Conservation (phyloP, 768 basidiomycete species). For the Pisolithus albus region DNA sequence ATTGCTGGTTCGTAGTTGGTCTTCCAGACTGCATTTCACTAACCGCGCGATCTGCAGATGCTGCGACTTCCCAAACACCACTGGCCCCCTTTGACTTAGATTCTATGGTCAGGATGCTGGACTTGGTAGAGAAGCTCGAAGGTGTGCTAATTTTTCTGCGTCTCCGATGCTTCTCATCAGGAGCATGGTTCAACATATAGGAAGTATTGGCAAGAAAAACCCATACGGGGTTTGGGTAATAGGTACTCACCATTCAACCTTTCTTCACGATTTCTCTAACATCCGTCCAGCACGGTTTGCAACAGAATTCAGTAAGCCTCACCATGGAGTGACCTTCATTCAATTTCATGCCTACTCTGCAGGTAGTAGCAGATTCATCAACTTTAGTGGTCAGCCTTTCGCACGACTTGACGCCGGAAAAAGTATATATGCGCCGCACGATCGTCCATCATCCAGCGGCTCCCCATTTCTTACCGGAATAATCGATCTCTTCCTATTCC, state of each 20-base stretch:
- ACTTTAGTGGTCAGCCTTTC: constrained; percentile 18
- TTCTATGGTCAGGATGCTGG: constrained; percentile 2
- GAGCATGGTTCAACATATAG: neutral
- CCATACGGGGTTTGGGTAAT: constrained; percentile 1
- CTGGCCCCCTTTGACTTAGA: constrained; percentile 7
- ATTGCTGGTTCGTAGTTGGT: constrained; percentile 15
- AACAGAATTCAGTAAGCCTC: constrained; percentile 33
- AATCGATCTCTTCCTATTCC: constrained; percentile 18
- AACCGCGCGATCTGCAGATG: neutral
- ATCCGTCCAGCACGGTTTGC: constrained; percentile 35
- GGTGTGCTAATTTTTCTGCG: neutral
- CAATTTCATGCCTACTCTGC: neutral
- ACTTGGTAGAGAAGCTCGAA: constrained; percentile 3
- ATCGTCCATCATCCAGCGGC: neutral
- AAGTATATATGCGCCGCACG: constrained; percentile 26
- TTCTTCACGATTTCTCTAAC: neutral
- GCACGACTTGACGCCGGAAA: constrained; percentile 41
- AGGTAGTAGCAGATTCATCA: constrained; percentile 24
- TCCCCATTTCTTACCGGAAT: constrained; percentile 7
- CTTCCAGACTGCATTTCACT: too few relatives aligned
- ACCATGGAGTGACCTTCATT: neutral
- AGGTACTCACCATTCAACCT: neutral
- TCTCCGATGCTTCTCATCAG: neutral
- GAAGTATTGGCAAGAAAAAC: neutral
- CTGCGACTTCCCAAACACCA: constrained; percentile 1